Conservation (phyloP, 176 grass and related monocot species). For the Triticum aestivum region IWGSC_CS_RefSeq_v2.1 NC_057804.1:15137359-15137858, state of each 20-base stretch:
- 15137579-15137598: no score
- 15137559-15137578: no score
- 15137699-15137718: background rate
- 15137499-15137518: no score
- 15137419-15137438: background rate
- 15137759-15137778: background rate
- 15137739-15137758: background rate
- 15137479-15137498: no score
- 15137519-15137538: no score
- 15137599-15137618: no score
- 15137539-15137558: no score
- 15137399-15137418: background rate
- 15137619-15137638: no score
- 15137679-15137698: background rate
- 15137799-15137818: background rate
- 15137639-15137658: no score
- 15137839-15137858: background rate
- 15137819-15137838: background rate
- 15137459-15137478: no score
- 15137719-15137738: background rate
- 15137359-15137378: background rate
- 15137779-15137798: background rate
- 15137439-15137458: background rate
- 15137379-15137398: background rate
- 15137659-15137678: background rate